phyloP scores from a whole-genome alignment of 352 stramenopile genomes.

The Phytophthora citrophthora region DNA sequence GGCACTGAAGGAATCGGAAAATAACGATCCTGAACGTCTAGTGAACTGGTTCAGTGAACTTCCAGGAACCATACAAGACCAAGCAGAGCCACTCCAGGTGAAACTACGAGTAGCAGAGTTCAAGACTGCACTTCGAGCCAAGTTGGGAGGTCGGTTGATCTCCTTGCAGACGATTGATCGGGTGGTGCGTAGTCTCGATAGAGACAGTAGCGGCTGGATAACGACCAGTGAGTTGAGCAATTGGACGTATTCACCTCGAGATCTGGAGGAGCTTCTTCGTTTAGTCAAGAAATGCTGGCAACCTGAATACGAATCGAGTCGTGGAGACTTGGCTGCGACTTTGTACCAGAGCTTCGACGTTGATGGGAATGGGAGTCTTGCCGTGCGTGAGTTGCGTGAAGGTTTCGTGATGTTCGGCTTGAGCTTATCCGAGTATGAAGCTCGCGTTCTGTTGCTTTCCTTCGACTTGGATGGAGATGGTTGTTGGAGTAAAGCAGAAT shows the following conservation, averaged over 20 bases:
- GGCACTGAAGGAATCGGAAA: conserved; percentile 22
- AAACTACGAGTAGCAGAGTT: conserved; percentile 70
- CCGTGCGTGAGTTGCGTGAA: conserved; percentile 53
- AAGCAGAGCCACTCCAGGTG: conserved; percentile 15
- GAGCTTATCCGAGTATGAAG: conserved; percentile 47
- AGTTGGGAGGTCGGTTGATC: conserved; percentile 16
- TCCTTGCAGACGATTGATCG: conserved; percentile 39
- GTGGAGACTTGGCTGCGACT: conserved; percentile 25
- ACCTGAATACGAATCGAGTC: conserved; percentile 13
- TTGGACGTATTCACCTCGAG: conserved; percentile 64
- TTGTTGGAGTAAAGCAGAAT: conserved; percentile 58
- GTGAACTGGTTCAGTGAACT: conserved; percentile 58
- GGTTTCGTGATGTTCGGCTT: conserved; percentile 56
- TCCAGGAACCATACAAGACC: conserved; percentile 34
- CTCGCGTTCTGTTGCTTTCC: conserved; percentile 45
- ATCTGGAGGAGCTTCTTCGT: conserved; percentile 65
- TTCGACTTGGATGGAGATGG: conserved; percentile 67
- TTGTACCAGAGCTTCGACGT: conserved; percentile 64
- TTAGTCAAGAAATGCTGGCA: conserved; percentile 48
- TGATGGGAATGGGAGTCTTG: conserved; percentile 67
- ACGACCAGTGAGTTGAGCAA: conserved; percentile 56
- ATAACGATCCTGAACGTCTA: conserved; percentile 26
- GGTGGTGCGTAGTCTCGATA: conserved; percentile 56
- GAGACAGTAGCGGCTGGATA: conserved; percentile 70
- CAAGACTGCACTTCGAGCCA: conserved; percentile 52